These are phyloP conservation scores for Zalaria sp. DNA, from an alignment of 2,329 filamentous ascomycete species.

Conservation along the genomic window DNA sequence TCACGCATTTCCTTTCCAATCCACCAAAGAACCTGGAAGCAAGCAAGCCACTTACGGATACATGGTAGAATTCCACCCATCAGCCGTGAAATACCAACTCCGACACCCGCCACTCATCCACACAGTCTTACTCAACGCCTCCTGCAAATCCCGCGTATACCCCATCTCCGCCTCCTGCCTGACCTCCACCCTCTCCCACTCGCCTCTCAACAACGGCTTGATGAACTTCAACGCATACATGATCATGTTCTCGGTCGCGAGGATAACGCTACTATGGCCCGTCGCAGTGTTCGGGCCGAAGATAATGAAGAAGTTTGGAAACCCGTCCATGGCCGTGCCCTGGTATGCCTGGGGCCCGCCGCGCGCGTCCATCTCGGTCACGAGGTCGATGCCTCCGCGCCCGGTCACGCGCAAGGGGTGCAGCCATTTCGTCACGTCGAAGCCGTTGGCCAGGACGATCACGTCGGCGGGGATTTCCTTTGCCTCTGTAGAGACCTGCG, in stretches of 20 bases:
- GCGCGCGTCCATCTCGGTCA: constrained; percentile 42
- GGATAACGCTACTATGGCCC: constrained; percentile 46
- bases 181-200: constrained; percentile 31
- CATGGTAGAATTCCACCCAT: constrained; percentile 30
- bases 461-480: constrained; percentile 33
- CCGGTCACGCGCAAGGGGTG: constrained; percentile 19
- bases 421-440: constrained; percentile 20
- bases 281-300: constrained; percentile 45
- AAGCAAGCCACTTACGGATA: not conserved
- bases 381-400: constrained; percentile 21
- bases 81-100: constrained; percentile 35
- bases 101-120: constrained; percentile 32
- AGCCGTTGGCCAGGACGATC: constrained; percentile 22
- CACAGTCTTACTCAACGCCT: constrained; percentile 29
- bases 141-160: constrained; percentile 35
- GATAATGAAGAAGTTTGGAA: constrained; percentile 34
- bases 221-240: constrained; percentile 47
- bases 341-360: constrained; percentile 50
- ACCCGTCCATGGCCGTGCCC: constrained; percentile 37
- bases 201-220: constrained; percentile 34
- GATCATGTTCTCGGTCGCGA: constrained; percentile 47
- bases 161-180: constrained; percentile 32
- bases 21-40: no score
- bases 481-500: constrained; percentile 16
- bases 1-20: no score